Conservation (phyloP, 2,329 filamentous ascomycete species). For the Cytospora mali region DNA sequence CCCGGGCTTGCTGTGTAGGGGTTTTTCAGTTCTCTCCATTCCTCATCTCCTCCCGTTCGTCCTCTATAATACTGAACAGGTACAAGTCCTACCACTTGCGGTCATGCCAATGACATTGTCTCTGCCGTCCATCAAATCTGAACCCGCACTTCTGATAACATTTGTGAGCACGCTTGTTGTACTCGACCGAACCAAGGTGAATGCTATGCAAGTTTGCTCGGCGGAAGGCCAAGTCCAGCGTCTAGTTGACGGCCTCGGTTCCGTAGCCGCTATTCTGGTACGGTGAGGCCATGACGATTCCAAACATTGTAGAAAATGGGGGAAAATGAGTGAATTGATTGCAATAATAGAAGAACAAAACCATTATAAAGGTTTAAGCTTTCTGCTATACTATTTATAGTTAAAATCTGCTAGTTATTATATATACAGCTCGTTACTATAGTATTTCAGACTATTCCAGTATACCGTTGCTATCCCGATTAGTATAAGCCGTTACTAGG, state of each 20-base stretch:
- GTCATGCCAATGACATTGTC: conserved; percentile 38
- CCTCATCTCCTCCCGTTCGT: conserved; percentile 35
- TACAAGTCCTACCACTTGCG: conserved; percentile 35
- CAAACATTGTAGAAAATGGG: no score
- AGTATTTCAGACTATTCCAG: no score
- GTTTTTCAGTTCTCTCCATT: not conserved
- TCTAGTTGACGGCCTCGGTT: conserved; percentile 44
- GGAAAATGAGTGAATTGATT: no score
- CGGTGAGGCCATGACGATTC: conserved; percentile 33
- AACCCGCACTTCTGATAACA: conserved; percentile 46
- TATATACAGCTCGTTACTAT: no score
- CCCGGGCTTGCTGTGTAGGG: no score
- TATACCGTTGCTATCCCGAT: no score
- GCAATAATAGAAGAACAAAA: no score
- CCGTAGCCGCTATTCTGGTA: conserved; percentile 46
- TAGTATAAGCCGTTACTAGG: no score
- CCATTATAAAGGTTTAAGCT: no score
- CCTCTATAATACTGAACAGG: conserved; percentile 33
- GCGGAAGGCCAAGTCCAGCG: conserved; percentile 43
- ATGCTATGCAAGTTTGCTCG: conserved; percentile 43
- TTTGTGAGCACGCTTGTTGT: conserved; percentile 40
- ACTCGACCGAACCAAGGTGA: conserved; percentile 40
- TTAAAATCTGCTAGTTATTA: no score
- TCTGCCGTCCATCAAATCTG: conserved; percentile 37
- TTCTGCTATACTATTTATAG: no score